Evolutionary conservation across 2,329 filamentous ascomycete genomes (phyloP), one percentile per base, ranked within the genome.

Genomic region (Chrysosporium keratinophilum): DNA sequence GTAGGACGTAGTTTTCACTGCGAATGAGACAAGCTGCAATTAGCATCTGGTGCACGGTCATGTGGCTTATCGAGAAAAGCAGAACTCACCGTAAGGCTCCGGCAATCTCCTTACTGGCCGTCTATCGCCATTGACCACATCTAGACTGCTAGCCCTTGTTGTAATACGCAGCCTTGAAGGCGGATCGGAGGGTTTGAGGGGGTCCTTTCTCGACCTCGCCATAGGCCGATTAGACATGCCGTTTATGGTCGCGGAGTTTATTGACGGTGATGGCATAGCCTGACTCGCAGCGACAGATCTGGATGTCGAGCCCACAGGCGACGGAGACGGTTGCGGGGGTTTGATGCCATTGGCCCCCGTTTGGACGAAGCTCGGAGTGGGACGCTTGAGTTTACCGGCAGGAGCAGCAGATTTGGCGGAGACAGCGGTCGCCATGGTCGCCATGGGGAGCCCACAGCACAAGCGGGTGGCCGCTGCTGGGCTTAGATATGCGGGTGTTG

Each of bases 1-100:
- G 63, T 93, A 87, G 12, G 78, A 71, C 57, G 84, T 81, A 31
- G 83, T 85, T 66, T 85, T 79, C 42, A 91, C 88, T 89, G 52
- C 50, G 39, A 62, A 54, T 61, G 10, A 20, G 39, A n/a, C 17
- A n/a, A n/a, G 40, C 7, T 57, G 61, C 54, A 54, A 56, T 63
- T 56, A 54, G 47, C 47, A 17, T 33, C 28, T 37, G 14, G 12
- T 6, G 28, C 14, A 50, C 17, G 52, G 34, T 28, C 31, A 47
- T 19, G n/a, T 6, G 19, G 23, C 3, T 34, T 14, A 49, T 54
- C 28, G 20, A 50, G 20, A 3, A 11, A 31, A 37, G 34, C 3
- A 5, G 11, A 20, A 59, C 70, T 60, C 61, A 75, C 73, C 73
- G 64, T 73, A 74, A 51, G 73, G 73, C 57, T 75, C 73, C 10